Evolutionary conservation across 2,329 filamentous ascomycete genomes (phyloP).

Genomic region (Penicillium sp.): DNA sequence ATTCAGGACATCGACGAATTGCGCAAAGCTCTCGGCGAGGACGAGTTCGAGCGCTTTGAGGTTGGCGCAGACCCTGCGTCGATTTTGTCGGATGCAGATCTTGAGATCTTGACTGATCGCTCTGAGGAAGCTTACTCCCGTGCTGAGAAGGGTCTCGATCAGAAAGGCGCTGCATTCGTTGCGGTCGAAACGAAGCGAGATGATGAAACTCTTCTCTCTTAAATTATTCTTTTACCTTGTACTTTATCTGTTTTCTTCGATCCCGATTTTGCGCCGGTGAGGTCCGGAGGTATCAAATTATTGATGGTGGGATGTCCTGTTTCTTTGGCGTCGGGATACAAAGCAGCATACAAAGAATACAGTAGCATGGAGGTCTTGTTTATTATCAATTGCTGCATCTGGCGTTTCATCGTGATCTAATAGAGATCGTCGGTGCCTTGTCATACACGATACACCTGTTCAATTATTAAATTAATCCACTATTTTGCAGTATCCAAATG

Average conservation of each 20-base stretch:
- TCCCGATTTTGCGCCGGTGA: not conserved
- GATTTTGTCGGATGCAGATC: slow-evolving; percentile 71
- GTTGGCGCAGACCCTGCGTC: slow-evolving; percentile 55
- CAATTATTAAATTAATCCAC: not conserved
- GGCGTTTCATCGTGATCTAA: not conserved
- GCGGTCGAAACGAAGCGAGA: slow-evolving; percentile 76
- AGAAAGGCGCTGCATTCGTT: slow-evolving; percentile 57
- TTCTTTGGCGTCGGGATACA: not conserved
- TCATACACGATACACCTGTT: not conserved
- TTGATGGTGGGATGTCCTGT: not conserved
- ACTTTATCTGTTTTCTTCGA: not conserved
- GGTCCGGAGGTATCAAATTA: not conserved
- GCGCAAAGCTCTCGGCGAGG: slow-evolving; percentile 63
- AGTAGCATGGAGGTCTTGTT: not conserved
- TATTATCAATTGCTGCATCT: not conserved
- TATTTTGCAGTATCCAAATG: not conserved
- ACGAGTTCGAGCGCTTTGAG: slow-evolving; percentile 69
- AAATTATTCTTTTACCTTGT: slow-evolving; percentile 16
- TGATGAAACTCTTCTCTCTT: slow-evolving; percentile 35
- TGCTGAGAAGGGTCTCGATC: slow-evolving; percentile 75
- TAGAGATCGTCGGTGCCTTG: not conserved
- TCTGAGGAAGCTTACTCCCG: slow-evolving; percentile 65
- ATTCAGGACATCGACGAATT: slow-evolving; percentile 61
- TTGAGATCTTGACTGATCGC: slow-evolving; percentile 76
- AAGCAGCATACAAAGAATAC: not conserved